Conservation (phyloP, 2,329 filamentous ascomycete genomes). For the Nannizzia gypsea region DNA sequence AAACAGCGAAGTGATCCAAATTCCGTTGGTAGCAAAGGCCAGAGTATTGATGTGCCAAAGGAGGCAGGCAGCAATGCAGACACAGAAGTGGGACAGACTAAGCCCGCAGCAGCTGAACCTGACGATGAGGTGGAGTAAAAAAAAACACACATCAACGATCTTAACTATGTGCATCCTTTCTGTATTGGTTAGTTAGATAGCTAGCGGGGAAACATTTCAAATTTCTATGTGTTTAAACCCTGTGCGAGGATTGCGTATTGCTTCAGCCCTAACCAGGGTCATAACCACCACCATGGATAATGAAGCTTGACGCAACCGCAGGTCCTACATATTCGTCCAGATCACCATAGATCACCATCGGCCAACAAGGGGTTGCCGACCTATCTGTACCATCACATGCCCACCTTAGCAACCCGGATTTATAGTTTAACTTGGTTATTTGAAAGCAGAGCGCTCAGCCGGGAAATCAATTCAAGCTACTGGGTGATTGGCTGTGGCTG, state of each 20-base stretch:
- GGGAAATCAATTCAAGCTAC: no score
- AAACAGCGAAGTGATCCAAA: neutral
- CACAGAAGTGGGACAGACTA: neutral
- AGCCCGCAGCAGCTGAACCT: neutral
- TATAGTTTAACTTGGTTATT: neutral
- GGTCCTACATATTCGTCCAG: neutral
- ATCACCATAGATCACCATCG: no score
- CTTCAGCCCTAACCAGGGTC: constrained; percentile 1
- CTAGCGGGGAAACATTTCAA: neutral
- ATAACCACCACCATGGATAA: neutral
- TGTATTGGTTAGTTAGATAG: neutral
- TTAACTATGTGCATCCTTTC: neutral
- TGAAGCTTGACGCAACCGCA: neutral
- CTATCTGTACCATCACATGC: neutral
- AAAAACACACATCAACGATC: neutral
- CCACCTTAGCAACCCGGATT: neutral
- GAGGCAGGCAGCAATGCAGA: neutral
- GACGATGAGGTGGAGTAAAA: neutral
- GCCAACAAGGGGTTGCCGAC: no score
- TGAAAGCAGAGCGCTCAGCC: neutral
- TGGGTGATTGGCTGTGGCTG: neutral
- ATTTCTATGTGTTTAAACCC: neutral
- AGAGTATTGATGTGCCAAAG: neutral
- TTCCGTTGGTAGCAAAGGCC: neutral
- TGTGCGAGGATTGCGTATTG: constrained; percentile 1